These are phyloP conservation scores for Candida maris DNA, from an alignment of 805 yeast genomes.

Conservation along the genomic window DNA sequence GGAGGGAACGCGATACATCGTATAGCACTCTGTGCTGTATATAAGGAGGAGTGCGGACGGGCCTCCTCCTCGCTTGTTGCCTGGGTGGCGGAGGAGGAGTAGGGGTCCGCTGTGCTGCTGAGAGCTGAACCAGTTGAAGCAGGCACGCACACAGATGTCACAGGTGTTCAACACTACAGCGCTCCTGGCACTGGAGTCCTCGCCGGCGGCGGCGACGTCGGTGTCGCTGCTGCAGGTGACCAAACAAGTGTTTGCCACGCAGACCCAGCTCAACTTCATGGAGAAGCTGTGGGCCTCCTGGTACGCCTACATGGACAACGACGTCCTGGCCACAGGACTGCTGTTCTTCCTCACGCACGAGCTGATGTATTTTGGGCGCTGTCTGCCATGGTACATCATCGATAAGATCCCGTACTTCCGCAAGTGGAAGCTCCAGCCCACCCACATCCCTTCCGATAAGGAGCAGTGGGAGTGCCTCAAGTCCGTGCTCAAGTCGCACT, in stretches of 20 bases:
- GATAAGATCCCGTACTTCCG: conserved; percentile 51
- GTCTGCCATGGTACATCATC: conserved; percentile 55
- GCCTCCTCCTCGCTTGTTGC: too few species aligned
- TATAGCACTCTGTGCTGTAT: too few species aligned
- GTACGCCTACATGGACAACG: conserved; percentile 52
- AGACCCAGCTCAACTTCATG: conserved; percentile 39
- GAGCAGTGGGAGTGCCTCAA: conserved; percentile 64
- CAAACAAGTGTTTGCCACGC: conserved; percentile 34
- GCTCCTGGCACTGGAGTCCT: conserved; percentile 19
- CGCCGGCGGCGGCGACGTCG: conserved; percentile 19
- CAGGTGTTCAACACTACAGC: conserved; percentile 32
- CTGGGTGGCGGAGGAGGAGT: too few species aligned
- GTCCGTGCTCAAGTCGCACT: conserved; percentile 53
- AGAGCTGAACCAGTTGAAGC: too few species aligned
- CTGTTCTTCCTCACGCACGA: conserved; percentile 54
- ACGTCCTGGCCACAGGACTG: conserved; percentile 54
- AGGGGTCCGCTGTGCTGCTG: too few species aligned
- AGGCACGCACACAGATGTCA: too few species aligned
- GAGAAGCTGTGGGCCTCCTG: conserved; percentile 56
- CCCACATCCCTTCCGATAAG: conserved; percentile 47
- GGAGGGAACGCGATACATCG: too few species aligned
- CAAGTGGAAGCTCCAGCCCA: conserved; percentile 52
- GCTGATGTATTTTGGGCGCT: conserved; percentile 54
- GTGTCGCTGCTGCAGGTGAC: conserved; percentile 34
- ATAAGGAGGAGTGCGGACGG: too few species aligned